Conservation (phyloP, 208 protist genomes). For the Acanthamoeba triangularis region DNA sequence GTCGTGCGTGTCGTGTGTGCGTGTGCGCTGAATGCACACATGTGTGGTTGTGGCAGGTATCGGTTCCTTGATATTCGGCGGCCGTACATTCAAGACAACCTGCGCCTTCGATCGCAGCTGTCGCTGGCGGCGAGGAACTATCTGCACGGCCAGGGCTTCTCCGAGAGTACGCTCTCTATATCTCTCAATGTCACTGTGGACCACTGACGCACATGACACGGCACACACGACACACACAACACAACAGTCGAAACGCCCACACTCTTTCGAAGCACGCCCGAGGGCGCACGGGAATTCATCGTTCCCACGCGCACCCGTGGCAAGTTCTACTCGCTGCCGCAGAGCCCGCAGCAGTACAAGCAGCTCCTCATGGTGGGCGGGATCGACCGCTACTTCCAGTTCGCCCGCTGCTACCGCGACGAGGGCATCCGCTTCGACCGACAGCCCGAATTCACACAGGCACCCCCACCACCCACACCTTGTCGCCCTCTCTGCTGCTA, state of each 20-base stretch:
- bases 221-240: not conserved
- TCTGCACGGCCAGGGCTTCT: conserved; percentile 55
- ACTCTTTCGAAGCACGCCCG: conserved; percentile 90
- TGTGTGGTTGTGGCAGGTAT: conserved; percentile 79
- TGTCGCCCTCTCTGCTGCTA: no score
- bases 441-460: conserved; percentile 94
- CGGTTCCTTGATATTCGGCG: conserved; percentile 88
- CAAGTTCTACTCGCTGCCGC: conserved; percentile 90
- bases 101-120: conserved; percentile 80
- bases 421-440: conserved; percentile 91
- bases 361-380: conserved; percentile 93
- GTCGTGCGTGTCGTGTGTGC: not conserved
- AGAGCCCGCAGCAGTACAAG: conserved; percentile 93
- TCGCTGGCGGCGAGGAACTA: conserved; percentile 72
- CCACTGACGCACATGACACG: not conserved
- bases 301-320: conserved; percentile 88
- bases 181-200: not conserved
- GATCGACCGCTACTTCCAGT: conserved; percentile 93
- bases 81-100: conserved; percentile 81
- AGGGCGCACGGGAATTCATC: conserved; percentile 92
- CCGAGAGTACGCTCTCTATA: not conserved
- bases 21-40: not conserved
- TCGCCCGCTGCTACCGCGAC: conserved; percentile 92
- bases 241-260: conserved; percentile 91
- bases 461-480: conserved; percentile 47